phyloP scores from a whole-genome alignment of 1,284 basidiomycete genomes.

The Melanopsichium pennsylvanicum region DNA sequence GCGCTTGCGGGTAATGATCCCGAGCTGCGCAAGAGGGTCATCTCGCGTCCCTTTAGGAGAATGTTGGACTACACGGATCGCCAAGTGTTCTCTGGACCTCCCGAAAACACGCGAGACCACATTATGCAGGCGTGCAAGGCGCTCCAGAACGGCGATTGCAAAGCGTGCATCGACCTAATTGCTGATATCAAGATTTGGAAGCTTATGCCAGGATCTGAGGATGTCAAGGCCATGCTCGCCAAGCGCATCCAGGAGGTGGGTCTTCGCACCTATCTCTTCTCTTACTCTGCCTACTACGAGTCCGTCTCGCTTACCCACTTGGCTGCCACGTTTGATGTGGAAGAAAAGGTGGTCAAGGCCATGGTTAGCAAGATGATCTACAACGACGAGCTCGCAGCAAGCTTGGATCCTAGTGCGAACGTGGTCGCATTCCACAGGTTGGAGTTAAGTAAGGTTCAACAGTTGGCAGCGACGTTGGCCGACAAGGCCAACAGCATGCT shows the following conservation, averaged over 20 bases:
- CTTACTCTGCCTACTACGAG: slow-evolving; percentile 94
- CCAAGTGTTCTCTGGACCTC: slow-evolving; percentile 96
- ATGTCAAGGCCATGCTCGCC: slow-evolving; percentile 93
- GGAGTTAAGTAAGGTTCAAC: slow-evolving; percentile 72
- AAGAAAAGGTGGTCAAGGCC: slow-evolving; percentile 81
- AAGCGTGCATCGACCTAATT: slow-evolving; percentile 89
- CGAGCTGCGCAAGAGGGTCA: slow-evolving; percentile 76
- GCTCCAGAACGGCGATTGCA: slow-evolving; percentile 95
- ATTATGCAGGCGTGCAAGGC: slow-evolving; percentile 99
- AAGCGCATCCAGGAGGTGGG: slow-evolving; percentile 99
- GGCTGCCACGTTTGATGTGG: slow-evolving; percentile 84
- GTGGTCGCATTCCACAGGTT: slow-evolving; percentile 88
- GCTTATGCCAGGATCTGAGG: slow-evolving; percentile 82
- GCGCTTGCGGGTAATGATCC: slow-evolving; percentile 93
- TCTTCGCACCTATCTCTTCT: slow-evolving; percentile 94
- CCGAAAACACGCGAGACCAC: slow-evolving; percentile 97
- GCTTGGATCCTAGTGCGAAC: slow-evolving; percentile 85
- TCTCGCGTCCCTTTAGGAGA: slow-evolving; percentile 93
- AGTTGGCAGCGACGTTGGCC: slow-evolving; percentile 71
- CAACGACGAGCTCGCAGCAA: slow-evolving; percentile 93
- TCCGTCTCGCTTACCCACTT: slow-evolving; percentile 87
- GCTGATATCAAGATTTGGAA: slow-evolving; percentile 98
- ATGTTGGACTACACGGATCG: slow-evolving; percentile 96
- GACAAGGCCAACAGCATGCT: slow-evolving; percentile 86
- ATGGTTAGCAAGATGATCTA: slow-evolving; percentile 99